Evolutionary conservation across 768 basidiomycete genomes (phyloP).

Genomic region (Lactarius deliciosus): DNA sequence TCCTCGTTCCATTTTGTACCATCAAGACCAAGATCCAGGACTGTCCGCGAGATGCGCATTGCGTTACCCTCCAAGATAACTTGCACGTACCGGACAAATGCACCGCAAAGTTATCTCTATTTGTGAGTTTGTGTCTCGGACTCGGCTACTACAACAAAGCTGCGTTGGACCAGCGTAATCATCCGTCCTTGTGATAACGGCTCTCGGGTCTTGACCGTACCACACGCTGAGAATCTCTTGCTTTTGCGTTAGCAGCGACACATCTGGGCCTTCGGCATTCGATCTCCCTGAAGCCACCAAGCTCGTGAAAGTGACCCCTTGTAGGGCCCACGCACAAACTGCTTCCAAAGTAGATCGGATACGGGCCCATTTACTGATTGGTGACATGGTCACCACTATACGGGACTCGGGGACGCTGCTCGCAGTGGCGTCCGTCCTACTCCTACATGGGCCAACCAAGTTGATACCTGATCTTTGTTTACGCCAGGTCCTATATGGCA

Average conservation of each 20-base stretch:
- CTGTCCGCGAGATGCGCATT: not conserved
- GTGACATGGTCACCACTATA: not conserved
- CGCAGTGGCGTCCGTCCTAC: not conserved
- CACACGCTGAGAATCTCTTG: not conserved
- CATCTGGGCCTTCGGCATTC: not conserved
- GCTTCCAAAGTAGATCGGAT: not conserved
- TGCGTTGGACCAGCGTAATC: not conserved
- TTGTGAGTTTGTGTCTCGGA: not conserved
- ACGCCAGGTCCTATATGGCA: not conserved
- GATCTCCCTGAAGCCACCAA: not conserved
- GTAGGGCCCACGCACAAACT: not conserved
- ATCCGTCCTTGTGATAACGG: not conserved
- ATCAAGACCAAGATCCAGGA: not conserved
- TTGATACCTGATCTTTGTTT: not conserved
- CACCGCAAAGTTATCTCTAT: not conserved
- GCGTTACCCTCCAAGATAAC: not conserved
- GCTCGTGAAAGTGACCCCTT: not conserved
- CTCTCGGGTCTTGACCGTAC: slow-evolving; percentile 1
- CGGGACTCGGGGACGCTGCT: not conserved
- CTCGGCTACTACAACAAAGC: not conserved
- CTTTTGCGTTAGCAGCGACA: not conserved
- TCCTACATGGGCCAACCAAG: not conserved
- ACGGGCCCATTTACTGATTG: not conserved
- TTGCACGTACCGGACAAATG: not conserved
- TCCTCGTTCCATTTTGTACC: not conserved